Base-by-base conservation (phyloP, 495 filamentous ascomycete genomes). In the Penicillium desertorum region DNA sequence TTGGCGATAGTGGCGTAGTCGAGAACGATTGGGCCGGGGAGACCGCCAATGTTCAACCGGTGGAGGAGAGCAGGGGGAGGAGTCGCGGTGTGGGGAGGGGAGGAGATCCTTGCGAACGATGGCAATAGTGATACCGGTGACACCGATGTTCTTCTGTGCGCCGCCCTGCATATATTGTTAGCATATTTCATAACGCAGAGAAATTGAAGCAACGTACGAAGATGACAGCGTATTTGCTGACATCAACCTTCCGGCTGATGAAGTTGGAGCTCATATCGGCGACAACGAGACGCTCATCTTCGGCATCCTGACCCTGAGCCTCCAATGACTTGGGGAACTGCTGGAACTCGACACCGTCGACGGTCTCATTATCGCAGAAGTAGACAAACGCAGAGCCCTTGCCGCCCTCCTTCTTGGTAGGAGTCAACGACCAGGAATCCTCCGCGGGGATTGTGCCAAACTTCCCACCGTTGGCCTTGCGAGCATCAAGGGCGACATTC, bases 261-360 rank as follows among this genome's bases (percentile, higher is more conserved):
- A 76, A 76, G 61, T 71, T 97, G 25, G 90, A 94, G 30, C 83
- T 88, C 85, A 96, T 93, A 68, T 97, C 92, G 17, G 87, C 89
- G 25, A 91, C 84, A 11, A 94, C 87, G 19, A 94, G 76, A 5
- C 82, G 81, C 51, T 84, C 81, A 45, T 80, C 75, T 16, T 80
- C 82, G 45, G 83, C 81, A 42, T 75, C 70, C 36, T 81, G 76
- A 22, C 71, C 69, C 53, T 73, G 70, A 3, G 77, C 58, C 54
- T 83, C 83, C 22, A 91, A 77, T 30, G 72, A 68, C 50, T 80
- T 71, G 14, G 93, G 92, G 65, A 95, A 91, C 4, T 60, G 66
- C 14, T 88, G 90, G 65, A 92, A 96, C 67, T 98, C 93, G n/a
- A 97, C 90, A 47, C 94, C 93, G 71, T 96, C 92, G 9, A 79